Percentiles rank a stretch among this genome's conserved stretches.
Evolutionary conservation across 441 rosid genomes (phyloP).

Genomic region (Macaranga tanarius): DNA sequence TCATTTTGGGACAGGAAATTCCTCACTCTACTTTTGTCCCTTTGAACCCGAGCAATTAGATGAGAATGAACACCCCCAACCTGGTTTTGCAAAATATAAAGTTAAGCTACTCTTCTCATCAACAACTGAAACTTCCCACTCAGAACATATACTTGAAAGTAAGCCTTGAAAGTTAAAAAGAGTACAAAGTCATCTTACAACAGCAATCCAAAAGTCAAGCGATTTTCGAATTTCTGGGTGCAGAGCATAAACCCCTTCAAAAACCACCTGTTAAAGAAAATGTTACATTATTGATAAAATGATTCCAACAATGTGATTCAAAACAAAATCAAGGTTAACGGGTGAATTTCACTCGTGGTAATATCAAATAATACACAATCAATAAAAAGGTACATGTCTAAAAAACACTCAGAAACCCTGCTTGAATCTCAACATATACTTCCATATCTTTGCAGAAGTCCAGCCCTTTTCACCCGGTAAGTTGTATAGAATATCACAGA

Average conservation of each 20-base stretch:
- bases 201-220: slow-evolving; percentile 97
- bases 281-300: not conserved
- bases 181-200: slow-evolving; percentile 58
- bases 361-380: slow-evolving; percentile 2
- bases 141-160: slow-evolving; percentile 14
- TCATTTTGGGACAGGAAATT: slow-evolving; percentile 95
- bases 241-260: slow-evolving; percentile 97
- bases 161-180: slow-evolving; percentile 10
- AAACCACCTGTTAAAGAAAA: slow-evolving; percentile 62
- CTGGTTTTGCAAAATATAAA: slow-evolving; percentile 45
- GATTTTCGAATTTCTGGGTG: slow-evolving; percentile 94
- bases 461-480: not conserved
- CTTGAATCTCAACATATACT: not conserved
- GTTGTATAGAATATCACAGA: not conserved
- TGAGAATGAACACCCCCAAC: slow-evolving; percentile 99
- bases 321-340: not conserved
- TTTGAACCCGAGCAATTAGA: slow-evolving; percentile 95
- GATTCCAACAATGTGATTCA: not conserved
- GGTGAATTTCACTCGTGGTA: not conserved
- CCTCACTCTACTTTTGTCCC: slow-evolving; percentile 93
- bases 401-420: not conserved
- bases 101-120: slow-evolving; percentile 19
- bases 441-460: not conserved
- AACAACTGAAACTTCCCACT: not conserved
- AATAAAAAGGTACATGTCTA: not conserved